Conservation (phyloP, 768 basidiomycete species). For the Strobilomyces dryophilus region DNA sequence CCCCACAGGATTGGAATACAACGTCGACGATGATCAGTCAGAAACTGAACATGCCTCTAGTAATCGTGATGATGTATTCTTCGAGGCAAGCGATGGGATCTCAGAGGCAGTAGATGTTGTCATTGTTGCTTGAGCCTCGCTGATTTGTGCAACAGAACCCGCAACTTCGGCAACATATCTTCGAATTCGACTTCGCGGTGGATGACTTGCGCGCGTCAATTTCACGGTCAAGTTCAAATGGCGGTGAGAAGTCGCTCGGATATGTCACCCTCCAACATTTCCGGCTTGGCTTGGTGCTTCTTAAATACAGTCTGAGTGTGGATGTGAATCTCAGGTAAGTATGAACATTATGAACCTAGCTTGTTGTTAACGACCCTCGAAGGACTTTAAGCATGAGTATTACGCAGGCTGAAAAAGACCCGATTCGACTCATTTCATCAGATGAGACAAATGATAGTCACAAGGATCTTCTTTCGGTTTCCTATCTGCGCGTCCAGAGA, state of each 20-base stretch:
- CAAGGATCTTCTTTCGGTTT: constrained; percentile 70
- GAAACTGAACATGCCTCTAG: constrained; percentile 37
- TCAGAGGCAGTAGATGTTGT: constrained; percentile 40
- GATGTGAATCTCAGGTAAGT: constrained; percentile 72
- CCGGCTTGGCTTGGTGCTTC: constrained; percentile 64
- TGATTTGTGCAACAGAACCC: constrained; percentile 22
- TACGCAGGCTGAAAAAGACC: constrained; percentile 48
- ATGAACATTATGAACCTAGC: background rate
- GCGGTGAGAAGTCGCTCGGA: constrained; percentile 70
- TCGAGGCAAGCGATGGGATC: constrained; percentile 64
- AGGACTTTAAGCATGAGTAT: constrained; percentile 78
- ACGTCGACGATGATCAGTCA: constrained; percentile 55
- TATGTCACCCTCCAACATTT: constrained; percentile 79
- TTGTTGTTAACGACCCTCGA: constrained; percentile 9
- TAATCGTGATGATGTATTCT: constrained; percentile 58
- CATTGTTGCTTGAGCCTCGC: background rate
- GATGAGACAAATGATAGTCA: constrained; percentile 39
- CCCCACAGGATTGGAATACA: constrained; percentile 58
- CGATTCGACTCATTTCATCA: constrained; percentile 67
- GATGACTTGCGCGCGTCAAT: constrained; percentile 76
- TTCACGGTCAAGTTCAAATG: constrained; percentile 60
- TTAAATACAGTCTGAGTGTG: constrained; percentile 85
- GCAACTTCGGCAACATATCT: constrained; percentile 52
- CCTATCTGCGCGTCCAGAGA: constrained; percentile 76
- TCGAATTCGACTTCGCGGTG: constrained; percentile 87